Evolutionary conservation across 495 filamentous ascomycete genomes (phyloP), one percentile per base, ranked within the genome.

Genomic region (Beverwykella pulmonaria): DNA sequence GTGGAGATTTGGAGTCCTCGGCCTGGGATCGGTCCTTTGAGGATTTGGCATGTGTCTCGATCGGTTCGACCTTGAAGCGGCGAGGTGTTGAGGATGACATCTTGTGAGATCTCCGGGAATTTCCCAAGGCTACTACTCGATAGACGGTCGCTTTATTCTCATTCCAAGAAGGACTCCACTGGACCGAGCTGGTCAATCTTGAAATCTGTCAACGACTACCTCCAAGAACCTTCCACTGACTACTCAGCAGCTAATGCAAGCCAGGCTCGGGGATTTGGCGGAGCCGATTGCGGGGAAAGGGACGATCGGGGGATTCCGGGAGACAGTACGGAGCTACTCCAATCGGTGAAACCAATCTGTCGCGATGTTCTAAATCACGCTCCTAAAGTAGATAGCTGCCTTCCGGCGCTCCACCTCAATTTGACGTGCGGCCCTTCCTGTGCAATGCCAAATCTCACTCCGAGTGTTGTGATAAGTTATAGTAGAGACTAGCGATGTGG

Each of bases 61-160:
- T 46, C 7, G 76, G 74, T 39, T 76, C 68, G 17, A 71, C 68
- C 20, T 71, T 63, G 63, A 77, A 77, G 7, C 71, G 74, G 29
- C 70, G 56, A 39, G 71, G 68, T n/a, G 71, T 56, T 39, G 52
- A 32, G n/a, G 62, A 52, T 17, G 67, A 57, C 10, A 63, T 41
- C 64, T 61, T 67, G 1, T 26, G 60, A 23, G 41, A 52, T 2
- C 17, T 23, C 50, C 19, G 25, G 30, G 26, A 41, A 53, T 26
- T 41, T 6, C n/a, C 26, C 25, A 36, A 20, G 59, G 25, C 25
- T 61, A n/a, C 25, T 61, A n/a, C 39, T 44, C 39, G 64, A 48
- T 14, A 12, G 22, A 61, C 8, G 29, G 44, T 39, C 27, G 30
- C 23, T 65, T 32, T 69, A 65, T 65, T 47, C 27, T 49, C 61